phyloP scores from a whole-genome alignment of 176 grass and related monocot species.

The Dactylis glomerata region DNA sequence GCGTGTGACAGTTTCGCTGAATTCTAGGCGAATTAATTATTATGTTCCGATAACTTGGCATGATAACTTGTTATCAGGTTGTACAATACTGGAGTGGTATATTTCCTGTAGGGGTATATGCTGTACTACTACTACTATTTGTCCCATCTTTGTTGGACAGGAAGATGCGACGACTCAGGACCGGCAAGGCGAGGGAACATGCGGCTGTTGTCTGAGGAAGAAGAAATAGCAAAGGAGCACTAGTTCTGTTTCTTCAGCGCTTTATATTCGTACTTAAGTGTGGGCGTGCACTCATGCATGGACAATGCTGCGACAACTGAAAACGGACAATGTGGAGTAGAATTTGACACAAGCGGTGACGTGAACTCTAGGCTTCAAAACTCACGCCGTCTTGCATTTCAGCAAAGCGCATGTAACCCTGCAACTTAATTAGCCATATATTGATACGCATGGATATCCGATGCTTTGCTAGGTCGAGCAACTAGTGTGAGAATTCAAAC shows the following conservation, averaged over 20 bases:
- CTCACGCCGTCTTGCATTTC: too few species aligned
- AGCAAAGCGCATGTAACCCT: too few species aligned
- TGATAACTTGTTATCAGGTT: neutral
- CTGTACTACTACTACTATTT: neutral
- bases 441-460: too few species aligned
- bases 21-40: constrained; percentile 7
- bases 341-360: neutral
- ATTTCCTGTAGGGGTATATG: neutral
- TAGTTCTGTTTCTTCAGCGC: neutral
- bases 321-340: neutral
- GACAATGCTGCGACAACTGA: neutral
- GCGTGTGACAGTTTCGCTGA: neutral
- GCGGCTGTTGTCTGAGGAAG: neutral
- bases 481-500: too few species aligned
- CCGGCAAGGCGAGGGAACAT: neutral
- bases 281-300: neutral
- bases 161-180: neutral
- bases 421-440: too few species aligned
- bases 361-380: neutral
- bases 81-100: neutral
- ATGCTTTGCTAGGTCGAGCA: too few species aligned
- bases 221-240: too few species aligned
- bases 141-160: neutral
- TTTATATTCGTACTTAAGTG: neutral
- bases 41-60: neutral